Evolutionary conservation across 768 basidiomycete species (phyloP), one percentile per base, ranked within the genome.

Genomic region (Lenzites betulinus): DNA sequence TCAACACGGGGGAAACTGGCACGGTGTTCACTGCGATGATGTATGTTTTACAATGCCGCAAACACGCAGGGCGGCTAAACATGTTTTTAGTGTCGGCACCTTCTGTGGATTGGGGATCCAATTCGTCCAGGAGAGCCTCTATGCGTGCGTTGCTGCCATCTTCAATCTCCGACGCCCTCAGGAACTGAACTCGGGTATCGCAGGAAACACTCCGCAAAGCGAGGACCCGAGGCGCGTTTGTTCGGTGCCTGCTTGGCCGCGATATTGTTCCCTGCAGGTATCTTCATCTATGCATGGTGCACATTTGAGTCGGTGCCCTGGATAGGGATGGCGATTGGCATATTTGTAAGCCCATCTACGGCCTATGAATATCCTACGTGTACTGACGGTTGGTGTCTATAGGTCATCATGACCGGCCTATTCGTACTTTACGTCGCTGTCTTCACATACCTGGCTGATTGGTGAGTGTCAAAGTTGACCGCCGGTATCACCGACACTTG

Each of bases 241-340:
- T 86, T 81, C 60, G 71, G 76, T 22, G 79, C 86, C 12, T 86
- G 86, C 64, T 69, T 78, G 35, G 85, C 83, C 0, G 81, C 78
- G 0, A 43, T 87, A 42, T 65, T 84, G 13, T 75, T 87, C 47
- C 87, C 88, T 0, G 62, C 71, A 0, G 82, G 81, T n/a, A 85
- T 88, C 81, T 82, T 90, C 72, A 83, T 90, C 28, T 92, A 86
- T 64, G 88, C 86, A 0, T 90, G 88, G 84, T 84, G 86, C 3
- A 81, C 84, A 13, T 82, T 77, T 60, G 57, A 79, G 0, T 66
- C 63, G 15, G 76, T 90, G 2, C 81, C 78, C 55, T 92, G 90
- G 89, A 82, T 89, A 28, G 88, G 82, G 2, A 78, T 88, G 54
- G 63, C 56, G 2, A 69, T 70, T 26, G 50, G 72, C 39, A 41